These are phyloP conservation scores for Akanthomyces muscarius DNA, from an alignment of 2,329 filamentous ascomycete genomes.

Conservation along the genomic window DNA sequence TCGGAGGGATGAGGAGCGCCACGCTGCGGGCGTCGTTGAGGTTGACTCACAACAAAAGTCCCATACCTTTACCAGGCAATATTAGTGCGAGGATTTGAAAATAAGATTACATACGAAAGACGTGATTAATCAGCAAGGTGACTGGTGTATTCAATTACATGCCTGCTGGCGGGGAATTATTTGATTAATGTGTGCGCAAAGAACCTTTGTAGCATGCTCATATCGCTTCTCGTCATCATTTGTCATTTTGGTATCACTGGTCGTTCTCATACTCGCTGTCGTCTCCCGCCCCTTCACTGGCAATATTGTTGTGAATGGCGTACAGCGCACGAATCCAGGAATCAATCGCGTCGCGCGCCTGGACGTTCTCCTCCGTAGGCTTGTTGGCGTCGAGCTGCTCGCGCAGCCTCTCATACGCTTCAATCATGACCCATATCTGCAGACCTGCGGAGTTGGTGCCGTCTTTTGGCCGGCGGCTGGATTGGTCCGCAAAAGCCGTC, in stretches of 20 bases:
- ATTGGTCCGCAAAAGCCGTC: slow-evolving; percentile 33
- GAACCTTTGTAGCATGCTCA: too few species aligned
- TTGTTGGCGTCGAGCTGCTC: slow-evolving; percentile 39
- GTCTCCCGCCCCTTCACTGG: slow-evolving; percentile 22
- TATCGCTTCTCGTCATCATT: not conserved
- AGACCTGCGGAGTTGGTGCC: slow-evolving; percentile 39
- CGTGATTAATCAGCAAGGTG: too few species aligned
- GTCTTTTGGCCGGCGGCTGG: slow-evolving; percentile 22
- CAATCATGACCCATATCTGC: slow-evolving; percentile 56
- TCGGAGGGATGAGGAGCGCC: too few species aligned
- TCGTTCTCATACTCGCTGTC: slow-evolving; percentile 28
- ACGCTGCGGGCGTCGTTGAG: too few species aligned
- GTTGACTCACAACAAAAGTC: too few species aligned
- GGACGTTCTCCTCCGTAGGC: slow-evolving; percentile 30
- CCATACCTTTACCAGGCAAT: too few species aligned
- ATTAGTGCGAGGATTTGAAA: too few species aligned
- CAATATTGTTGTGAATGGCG: slow-evolving; percentile 38
- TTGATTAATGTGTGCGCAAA: too few species aligned
- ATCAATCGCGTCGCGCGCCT: slow-evolving; percentile 40
- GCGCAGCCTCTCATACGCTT: slow-evolving; percentile 52
- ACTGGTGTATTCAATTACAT: too few species aligned
- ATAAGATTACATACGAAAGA: too few species aligned
- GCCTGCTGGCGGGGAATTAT: too few species aligned
- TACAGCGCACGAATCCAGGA: slow-evolving; percentile 49
- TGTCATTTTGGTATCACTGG: not conserved